phyloP scores from a whole-genome alignment of 1,139 yeast species.

The Taphrina confusa region DNA sequence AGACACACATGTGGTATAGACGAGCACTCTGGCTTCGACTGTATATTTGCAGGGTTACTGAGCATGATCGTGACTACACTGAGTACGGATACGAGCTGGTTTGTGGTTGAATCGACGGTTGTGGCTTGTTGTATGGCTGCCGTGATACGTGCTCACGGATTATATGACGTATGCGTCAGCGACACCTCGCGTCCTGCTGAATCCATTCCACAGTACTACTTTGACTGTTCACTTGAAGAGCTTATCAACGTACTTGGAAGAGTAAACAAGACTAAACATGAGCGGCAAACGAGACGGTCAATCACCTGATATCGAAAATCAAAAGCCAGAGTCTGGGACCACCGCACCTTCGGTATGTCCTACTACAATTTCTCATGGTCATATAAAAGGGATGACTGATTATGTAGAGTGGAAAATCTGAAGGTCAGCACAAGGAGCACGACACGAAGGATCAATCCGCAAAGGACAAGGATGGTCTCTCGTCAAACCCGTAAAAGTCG shows the following conservation, averaged over 20 bases:
- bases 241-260: neutral
- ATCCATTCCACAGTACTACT: neutral
- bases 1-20: no score
- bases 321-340: constrained; percentile 13
- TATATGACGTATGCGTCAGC: constrained; percentile 6
- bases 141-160: neutral
- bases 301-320: constrained; percentile 17
- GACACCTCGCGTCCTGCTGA: no score
- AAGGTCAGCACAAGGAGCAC: constrained; percentile 18
- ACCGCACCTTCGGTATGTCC: constrained; percentile 18
- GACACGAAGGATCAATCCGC: constrained; percentile 19
- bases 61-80: no score
- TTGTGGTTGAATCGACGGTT: no score
- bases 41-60: no score
- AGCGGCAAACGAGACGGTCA: constrained; percentile 30
- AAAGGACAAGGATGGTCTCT: constrained; percentile 13
- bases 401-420: constrained; percentile 8
- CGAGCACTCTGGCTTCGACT: no score
- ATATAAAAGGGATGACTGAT: no score
- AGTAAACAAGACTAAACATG: constrained; percentile 1
- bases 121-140: neutral
- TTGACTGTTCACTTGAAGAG: neutral
- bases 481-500: constrained; percentile 7
- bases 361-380: no score
- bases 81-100: no score